Conservation (phyloP, 257 asterid species). For the Solanum acaule region DNA sequence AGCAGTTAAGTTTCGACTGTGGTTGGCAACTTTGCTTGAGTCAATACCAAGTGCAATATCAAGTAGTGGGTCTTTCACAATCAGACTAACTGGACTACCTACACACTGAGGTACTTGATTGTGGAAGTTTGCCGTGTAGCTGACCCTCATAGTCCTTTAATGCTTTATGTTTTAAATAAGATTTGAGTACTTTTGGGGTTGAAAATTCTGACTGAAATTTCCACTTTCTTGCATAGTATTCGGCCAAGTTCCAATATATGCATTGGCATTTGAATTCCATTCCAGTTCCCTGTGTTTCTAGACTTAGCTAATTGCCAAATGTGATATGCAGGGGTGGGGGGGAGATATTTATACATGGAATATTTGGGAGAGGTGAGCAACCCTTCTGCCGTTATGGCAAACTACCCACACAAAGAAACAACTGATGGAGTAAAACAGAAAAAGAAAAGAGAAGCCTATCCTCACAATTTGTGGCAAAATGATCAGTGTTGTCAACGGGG, state of each 20-base stretch:
- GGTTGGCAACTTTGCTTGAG: background rate
- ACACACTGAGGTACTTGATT: background rate
- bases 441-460: background rate
- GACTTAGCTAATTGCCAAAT: background rate
- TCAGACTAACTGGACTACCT: background rate
- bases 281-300: background rate
- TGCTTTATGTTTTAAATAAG: background rate
- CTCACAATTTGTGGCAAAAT: background rate
- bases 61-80: background rate
- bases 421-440: background rate
- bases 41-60: background rate
- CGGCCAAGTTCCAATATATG: background rate
- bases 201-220: background rate
- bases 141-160: background rate
- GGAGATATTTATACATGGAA: background rate
- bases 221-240: background rate
- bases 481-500: background rate
- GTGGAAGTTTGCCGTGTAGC: background rate
- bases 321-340: background rate
- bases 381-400: no score
- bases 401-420: no score
- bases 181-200: background rate
- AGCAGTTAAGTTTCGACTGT: background rate
- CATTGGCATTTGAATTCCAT: background rate
- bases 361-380: background rate